Conservation (phyloP, 306 rosid genomes). For the Luffa aegyptiaca region DNA sequence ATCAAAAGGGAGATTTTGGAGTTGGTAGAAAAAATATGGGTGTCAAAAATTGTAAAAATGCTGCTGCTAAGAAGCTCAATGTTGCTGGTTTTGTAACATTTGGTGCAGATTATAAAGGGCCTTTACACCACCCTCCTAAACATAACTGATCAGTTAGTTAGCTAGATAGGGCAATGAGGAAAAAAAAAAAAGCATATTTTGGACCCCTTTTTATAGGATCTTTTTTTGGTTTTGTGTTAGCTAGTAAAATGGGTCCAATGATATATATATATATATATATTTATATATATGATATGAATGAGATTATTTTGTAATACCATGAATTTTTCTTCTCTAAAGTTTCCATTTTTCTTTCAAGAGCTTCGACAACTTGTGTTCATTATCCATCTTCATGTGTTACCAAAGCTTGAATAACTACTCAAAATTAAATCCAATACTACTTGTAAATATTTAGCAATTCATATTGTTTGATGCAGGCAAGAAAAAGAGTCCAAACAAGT, state of each 20-base stretch:
- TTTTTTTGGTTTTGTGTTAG: slow-evolving; percentile 1
- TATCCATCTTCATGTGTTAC: background rate
- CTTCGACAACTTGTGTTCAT: background rate
- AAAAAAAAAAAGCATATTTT: background rate
- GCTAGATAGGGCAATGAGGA: background rate
- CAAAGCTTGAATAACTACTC: background rate
- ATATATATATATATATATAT: background rate
- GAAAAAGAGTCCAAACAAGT: slow-evolving; percentile 1
- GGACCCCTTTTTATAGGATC: slow-evolving; percentile 5
- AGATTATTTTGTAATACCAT: background rate
- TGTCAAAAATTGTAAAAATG: slow-evolving; percentile 1
- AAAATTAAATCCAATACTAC: background rate
- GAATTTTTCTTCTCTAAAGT: background rate
- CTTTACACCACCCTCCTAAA: slow-evolving; percentile 11
- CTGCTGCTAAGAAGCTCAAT: background rate
- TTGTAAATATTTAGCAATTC: background rate
- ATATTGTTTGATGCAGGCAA: slow-evolving; percentile 9
- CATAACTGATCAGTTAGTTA: slow-evolving; percentile 8
- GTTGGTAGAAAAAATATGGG: background rate
- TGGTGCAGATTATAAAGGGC: slow-evolving; percentile 15
- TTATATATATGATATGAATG: background rate
- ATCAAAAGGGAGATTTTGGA: slow-evolving; percentile 11
- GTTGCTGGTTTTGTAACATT: slow-evolving; percentile 2
- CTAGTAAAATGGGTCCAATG: background rate
- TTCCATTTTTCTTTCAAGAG: background rate